Evolutionary conservation across 2,329 filamentous ascomycete species (phyloP), one percentile per base, ranked within the genome.

Genomic region (Penicillium frequentans): DNA sequence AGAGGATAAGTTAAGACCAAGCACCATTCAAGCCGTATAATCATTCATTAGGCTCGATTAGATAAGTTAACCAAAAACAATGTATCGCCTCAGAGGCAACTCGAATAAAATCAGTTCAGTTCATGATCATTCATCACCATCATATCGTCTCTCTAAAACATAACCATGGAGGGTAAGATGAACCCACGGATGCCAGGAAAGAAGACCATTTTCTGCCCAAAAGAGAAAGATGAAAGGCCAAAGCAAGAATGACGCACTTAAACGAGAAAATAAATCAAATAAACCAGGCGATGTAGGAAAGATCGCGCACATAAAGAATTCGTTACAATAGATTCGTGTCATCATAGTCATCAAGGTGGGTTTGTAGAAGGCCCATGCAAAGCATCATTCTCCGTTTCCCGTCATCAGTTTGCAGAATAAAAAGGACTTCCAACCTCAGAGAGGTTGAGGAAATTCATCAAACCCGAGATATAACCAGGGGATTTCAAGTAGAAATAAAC

Each of bases 271-370:
- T 14, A 51, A 27, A 21, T 44, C 35, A 50, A 47, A 54, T 45
- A 56, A 56, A 26, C 33, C 39, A 57, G 24, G 57, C 54, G 53
- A 57, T 56, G 56, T 57, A 58, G 24, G 23, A 47, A 51, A 51
- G 55, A 60, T 61, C 50, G 60, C 59, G 59, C 57, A 66, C 62
- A 64, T 62, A 64, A 55, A 62, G 64, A 49, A 67, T 64, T 67
- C 64, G 62, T 67, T 50, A 61, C 61, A 72, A 65, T 61, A 71
- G 64, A 72, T 72, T 73, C 71, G 71, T 73, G 61, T 67, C 68
- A 68, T 73, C 70, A 70, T 73, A 66, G 71, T 72, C 70, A 61
- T 71, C 61, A 68, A 67, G 64, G 49, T 48, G 47, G 51, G 45
- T 55, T 39, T 49, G 52, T 45, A 39, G 56, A 19, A 42, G 49